Evolutionary conservation across 2,329 filamentous ascomycete genomes (phyloP), one percentile per base, ranked within the genome.

Genomic region (Colletotrichum orchidophilum): DNA sequence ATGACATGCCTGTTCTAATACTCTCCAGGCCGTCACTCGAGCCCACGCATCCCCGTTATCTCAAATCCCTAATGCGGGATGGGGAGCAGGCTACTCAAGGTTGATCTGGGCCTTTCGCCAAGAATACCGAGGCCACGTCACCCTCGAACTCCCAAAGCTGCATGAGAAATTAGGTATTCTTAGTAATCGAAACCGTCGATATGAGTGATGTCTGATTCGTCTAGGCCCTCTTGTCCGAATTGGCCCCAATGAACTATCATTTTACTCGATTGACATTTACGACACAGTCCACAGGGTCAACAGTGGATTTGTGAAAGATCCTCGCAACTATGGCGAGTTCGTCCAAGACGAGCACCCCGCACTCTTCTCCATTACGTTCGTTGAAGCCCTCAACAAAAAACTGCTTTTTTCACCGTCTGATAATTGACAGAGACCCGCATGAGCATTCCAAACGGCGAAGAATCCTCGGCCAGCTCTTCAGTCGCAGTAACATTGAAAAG

Each of bases 381-480:
- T 21, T 4, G 1, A 26, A 8, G 8, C 21, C 31, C 3, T n/a
- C 18, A 15, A 24, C 15, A 57, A 15, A 9, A n/a, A n/a, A 2
- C n/a, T 0, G 4, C 12, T 27, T 5, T 13, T 15, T 42, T n/a
- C 15, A n/a, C 8, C 35, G 18, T 7, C 75, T 76, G 21, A 77
- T 31, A 39, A 3, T 0, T 11, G 1, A 26, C 9, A 76, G 75
- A 29, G 72, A 78, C 21, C 75, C 75, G 1, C 66, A 71, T 13
- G 76, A 78, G 8, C 78, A 79, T 63, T 60, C 76, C 3, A 76
- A 78, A 49, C 65, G 77, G 11, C 73, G 78, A 55, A 76, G 77
- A 15, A 70, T 79, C 3, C 77, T 79, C 73, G 77, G 76, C 0
- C 77, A 78, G 27, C 33, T 79, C 0, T 79, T 76, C 55, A 78